phyloP scores from a whole-genome alignment of 139 green algal genomes.

The Volvox reticuliferus region DNA sequence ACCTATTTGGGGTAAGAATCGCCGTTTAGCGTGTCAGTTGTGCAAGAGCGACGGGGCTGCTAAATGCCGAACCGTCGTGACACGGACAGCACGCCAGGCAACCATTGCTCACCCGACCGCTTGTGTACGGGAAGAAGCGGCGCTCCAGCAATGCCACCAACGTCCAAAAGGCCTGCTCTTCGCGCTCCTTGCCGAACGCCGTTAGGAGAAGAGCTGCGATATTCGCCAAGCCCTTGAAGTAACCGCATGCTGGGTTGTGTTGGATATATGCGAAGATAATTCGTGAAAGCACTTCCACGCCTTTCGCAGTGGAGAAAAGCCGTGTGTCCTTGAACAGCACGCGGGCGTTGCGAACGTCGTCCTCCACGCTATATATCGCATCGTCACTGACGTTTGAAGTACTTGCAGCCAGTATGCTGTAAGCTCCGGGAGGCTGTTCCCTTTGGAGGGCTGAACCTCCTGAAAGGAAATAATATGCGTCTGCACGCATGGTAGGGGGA shows the following conservation, averaged over 20 bases:
- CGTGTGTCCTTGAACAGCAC: background rate
- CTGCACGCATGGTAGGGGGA: background rate
- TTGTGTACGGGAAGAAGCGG: slow-evolving; percentile 29
- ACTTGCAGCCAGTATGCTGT: slow-evolving; percentile 23
- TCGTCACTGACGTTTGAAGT: slow-evolving; percentile 22
- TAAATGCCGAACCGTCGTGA: too few species aligned
- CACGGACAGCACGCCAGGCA: background rate
- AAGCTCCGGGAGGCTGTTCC: background rate
- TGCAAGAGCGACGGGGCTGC: background rate
- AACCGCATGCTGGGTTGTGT: slow-evolving; percentile 28
- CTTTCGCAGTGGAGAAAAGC: slow-evolving; percentile 31
- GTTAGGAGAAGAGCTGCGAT: slow-evolving; percentile 57
- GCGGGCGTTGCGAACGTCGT: slow-evolving; percentile 3
- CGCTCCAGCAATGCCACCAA: slow-evolving; percentile 51
- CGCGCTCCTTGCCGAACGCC: slow-evolving; percentile 48
- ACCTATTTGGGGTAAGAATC: background rate
- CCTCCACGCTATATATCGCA: slow-evolving; percentile 10
- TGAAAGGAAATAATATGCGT: background rate
- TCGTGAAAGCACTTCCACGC: slow-evolving; percentile 23
- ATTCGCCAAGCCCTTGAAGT: slow-evolving; percentile 30
- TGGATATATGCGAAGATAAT: slow-evolving; percentile 44
- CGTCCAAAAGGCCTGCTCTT: slow-evolving; percentile 62
- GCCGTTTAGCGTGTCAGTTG: background rate
- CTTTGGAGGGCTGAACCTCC: background rate
- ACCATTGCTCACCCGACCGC: slow-evolving; percentile 10